Percentiles rank a stretch among this genome's conserved stretches.
phyloP scores from a whole-genome alignment of 257 asterid genomes.

The Solanum pimpinellifolium region DNA sequence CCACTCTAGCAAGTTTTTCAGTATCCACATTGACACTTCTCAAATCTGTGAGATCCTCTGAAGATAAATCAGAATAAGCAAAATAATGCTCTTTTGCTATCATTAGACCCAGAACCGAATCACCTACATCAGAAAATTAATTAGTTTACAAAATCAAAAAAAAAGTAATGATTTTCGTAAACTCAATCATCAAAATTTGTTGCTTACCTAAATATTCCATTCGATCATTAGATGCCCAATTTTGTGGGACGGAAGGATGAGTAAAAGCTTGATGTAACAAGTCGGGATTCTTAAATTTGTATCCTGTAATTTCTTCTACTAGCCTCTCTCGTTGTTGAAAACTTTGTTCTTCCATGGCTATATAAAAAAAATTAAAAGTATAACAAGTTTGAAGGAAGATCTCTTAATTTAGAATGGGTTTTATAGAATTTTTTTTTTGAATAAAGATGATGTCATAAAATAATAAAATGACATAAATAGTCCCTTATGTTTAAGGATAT shows the following conservation, averaged over 20 bases:
- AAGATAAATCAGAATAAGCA: slow-evolving; percentile 16
- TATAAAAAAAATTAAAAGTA: neutral
- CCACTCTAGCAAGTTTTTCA: slow-evolving; percentile 54
- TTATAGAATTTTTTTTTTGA: neutral
- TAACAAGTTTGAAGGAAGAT: neutral
- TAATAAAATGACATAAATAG: neutral
- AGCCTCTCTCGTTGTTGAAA: neutral
- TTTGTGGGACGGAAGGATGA: slow-evolving; percentile 8
- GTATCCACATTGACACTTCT: slow-evolving; percentile 46
- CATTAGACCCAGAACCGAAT: slow-evolving; percentile 12
- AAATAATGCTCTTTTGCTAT: slow-evolving; percentile 12
- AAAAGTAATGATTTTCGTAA: neutral
- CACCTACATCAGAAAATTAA: neutral
- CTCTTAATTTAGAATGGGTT: neutral
- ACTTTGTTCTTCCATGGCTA: neutral
- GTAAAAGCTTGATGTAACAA: slow-evolving; percentile 33
- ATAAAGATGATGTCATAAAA: neutral
- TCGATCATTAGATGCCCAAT: slow-evolving; percentile 14
- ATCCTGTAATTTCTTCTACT: slow-evolving; percentile 7
- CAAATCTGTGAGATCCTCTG: slow-evolving; percentile 30
- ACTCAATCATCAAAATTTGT: neutral
- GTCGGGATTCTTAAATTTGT: slow-evolving; percentile 15
- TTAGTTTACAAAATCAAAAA: neutral
- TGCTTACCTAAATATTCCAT: slow-evolving; percentile 24
- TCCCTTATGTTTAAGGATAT: neutral